phyloP scores from a whole-genome alignment of 2,329 filamentous ascomycete species.

The Cryphonectria nitschkei region DNA sequence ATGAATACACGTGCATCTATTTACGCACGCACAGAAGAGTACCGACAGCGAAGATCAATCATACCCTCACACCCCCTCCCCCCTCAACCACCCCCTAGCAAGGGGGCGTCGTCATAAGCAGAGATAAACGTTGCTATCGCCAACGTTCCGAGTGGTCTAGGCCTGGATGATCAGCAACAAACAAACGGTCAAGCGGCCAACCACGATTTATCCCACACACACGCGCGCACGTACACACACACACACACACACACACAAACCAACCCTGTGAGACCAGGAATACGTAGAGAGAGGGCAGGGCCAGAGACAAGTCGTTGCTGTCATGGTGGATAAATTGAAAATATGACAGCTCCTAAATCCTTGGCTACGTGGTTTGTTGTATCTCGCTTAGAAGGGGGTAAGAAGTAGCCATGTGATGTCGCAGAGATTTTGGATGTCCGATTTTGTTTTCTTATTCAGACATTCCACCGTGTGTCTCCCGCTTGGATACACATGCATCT shows the following conservation, averaged over 20 bases:
- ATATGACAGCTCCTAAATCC: too few relatives aligned
- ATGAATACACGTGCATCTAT: not conserved
- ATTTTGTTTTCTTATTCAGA: too few relatives aligned
- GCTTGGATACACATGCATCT: too few relatives aligned
- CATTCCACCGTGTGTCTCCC: too few relatives aligned
- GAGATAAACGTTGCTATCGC: slow-evolving; percentile 2
- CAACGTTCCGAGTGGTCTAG: not conserved
- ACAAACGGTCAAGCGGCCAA: not conserved
- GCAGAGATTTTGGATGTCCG: not conserved
- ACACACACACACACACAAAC: not conserved
- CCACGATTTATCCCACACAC: not conserved
- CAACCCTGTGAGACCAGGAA: not conserved
- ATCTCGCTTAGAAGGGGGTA: not conserved
- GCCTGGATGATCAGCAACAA: not conserved
- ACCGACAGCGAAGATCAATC: not conserved
- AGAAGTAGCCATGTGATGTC: not conserved
- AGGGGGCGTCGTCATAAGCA: not conserved
- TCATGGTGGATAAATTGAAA: too few relatives aligned
- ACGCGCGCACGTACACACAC: too few relatives aligned
- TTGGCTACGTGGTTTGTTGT: not conserved
- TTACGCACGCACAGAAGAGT: not conserved
- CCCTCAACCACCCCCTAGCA: not conserved
- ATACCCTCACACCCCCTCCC: too few relatives aligned
- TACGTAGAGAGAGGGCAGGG: not conserved
- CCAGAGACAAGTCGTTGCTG: too few relatives aligned